These are phyloP conservation scores for Chalciporus piperatus DNA, from an alignment of 768 basidiomycete genomes.

Conservation along the genomic window DNA sequence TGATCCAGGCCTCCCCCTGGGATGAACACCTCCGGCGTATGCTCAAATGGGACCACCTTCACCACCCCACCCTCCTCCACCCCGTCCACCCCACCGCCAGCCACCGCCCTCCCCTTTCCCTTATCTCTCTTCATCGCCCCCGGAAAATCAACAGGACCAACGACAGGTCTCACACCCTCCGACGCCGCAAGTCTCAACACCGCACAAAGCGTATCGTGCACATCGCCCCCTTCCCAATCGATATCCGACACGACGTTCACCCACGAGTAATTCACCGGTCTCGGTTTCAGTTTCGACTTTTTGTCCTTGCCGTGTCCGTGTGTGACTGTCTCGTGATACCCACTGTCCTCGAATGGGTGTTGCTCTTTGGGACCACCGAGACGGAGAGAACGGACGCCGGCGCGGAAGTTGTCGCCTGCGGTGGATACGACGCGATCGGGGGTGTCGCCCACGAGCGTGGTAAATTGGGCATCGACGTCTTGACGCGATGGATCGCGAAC, in stretches of 20 bases:
- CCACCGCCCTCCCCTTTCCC: slow-evolving; percentile 26
- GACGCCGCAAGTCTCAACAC: slow-evolving; percentile 38
- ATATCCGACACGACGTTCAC: slow-evolving; percentile 77
- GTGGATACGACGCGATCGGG: slow-evolving; percentile 64
- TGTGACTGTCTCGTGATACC: slow-evolving; percentile 22
- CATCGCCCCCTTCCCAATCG: slow-evolving; percentile 79
- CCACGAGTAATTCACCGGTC: slow-evolving; percentile 76
- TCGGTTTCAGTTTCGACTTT: slow-evolving; percentile 32
- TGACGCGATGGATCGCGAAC: slow-evolving; percentile 29
- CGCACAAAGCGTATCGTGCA: slow-evolving; percentile 49
- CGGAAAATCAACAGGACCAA: slow-evolving; percentile 24
- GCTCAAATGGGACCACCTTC: slow-evolving; percentile 35
- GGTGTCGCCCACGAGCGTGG: slow-evolving; percentile 74
- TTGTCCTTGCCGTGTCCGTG: slow-evolving; percentile 25
- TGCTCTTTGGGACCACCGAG: slow-evolving; percentile 29
- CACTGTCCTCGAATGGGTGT: slow-evolving; percentile 24
- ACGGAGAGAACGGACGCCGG: slow-evolving; percentile 62
- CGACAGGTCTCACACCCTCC: slow-evolving; percentile 29
- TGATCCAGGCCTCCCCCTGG: slow-evolving; percentile 27
- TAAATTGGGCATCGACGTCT: slow-evolving; percentile 53
- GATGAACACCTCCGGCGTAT: slow-evolving; percentile 31
- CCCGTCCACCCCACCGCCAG: slow-evolving; percentile 10
- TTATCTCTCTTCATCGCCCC: slow-evolving; percentile 13
- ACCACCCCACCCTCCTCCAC: slow-evolving; percentile 19
- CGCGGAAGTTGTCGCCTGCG: slow-evolving; percentile 69